phyloP scores from a whole-genome alignment of 768 basidiomycete species.

The Collybiopsis luxurians region DNA sequence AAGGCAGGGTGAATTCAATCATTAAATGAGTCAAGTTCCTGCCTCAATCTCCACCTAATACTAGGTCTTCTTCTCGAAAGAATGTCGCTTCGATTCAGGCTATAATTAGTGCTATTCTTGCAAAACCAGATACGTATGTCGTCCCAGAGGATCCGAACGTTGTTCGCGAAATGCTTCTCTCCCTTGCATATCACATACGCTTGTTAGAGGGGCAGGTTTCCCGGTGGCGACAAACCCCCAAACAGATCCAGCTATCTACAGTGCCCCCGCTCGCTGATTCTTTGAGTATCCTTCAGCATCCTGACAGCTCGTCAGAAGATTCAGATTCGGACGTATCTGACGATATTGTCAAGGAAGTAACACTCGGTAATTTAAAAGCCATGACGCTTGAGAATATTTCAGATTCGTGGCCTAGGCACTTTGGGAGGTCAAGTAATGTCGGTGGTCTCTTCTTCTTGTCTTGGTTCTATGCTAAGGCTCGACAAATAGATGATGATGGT shows the following conservation, averaged over 20 bases:
- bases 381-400: neutral
- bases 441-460: neutral
- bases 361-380: neutral
- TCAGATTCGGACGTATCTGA: neutral
- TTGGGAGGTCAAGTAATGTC: constrained; percentile 30
- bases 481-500: constrained; percentile 19
- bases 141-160: constrained; percentile 1
- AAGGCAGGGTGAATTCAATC: constrained; percentile 26
- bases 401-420: constrained; percentile 17
- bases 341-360: neutral
- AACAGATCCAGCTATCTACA: neutral
- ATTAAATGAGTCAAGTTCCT: no score
- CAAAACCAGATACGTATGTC: constrained; percentile 3
- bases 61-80: neutral
- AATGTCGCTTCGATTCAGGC: neutral
- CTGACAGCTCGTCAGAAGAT: no score
- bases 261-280: neutral
- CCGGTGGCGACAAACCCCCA: constrained; percentile 2
- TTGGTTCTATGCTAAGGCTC: neutral
- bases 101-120: neutral
- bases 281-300: neutral
- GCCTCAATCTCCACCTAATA: neutral
- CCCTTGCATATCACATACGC: constrained; percentile 17
- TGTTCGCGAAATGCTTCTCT: constrained; percentile 10
- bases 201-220: constrained; percentile 2